Percentiles rank a stretch among this genome's conserved stretches.
Conservation (phyloP, 1,284 basidiomycete species). For the Mixia osmundae region DNA sequence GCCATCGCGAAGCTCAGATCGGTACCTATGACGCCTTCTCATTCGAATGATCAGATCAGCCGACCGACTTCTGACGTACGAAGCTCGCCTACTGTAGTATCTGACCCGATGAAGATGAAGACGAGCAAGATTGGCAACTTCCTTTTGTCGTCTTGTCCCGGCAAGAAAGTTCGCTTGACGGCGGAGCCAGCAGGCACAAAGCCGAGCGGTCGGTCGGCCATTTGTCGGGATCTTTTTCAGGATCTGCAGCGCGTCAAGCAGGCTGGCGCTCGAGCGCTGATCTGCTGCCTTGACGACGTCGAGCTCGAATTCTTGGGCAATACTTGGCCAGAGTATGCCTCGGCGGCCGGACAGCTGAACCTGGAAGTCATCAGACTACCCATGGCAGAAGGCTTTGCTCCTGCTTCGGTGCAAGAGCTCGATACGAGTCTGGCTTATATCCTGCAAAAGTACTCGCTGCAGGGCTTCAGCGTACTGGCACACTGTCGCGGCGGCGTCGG, state of each 20-base stretch:
- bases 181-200: conserved; percentile 32
- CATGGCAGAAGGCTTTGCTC: conserved; percentile 72
- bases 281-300: conserved; percentile 15
- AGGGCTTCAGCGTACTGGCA: conserved; percentile 49
- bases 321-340: conserved; percentile 52
- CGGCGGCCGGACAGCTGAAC: conserved; percentile 36
- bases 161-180: conserved; percentile 74
- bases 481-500: conserved; percentile 93
- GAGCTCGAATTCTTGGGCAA: conserved; percentile 64
- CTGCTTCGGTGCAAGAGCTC: conserved; percentile 30
- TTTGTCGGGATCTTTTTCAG: conserved; percentile 54
- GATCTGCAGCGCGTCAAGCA: conserved; percentile 50
- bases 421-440: conserved; percentile 47
- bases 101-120: no score
- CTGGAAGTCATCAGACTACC: conserved; percentile 63
- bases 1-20: no score
- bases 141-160: conserved; percentile 74
- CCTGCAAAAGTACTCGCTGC: conserved; percentile 48
- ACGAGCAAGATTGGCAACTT: conserved; percentile 53
- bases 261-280: conserved; percentile 9
- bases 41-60: no score
- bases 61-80: no score
- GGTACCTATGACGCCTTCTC: no score
- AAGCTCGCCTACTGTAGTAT: no score
- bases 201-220: conserved; percentile 57